Evolutionary conservation across 2,329 filamentous ascomycete genomes (phyloP), one percentile per base, ranked within the genome.

Genomic region (Claviceps sp.): DNA sequence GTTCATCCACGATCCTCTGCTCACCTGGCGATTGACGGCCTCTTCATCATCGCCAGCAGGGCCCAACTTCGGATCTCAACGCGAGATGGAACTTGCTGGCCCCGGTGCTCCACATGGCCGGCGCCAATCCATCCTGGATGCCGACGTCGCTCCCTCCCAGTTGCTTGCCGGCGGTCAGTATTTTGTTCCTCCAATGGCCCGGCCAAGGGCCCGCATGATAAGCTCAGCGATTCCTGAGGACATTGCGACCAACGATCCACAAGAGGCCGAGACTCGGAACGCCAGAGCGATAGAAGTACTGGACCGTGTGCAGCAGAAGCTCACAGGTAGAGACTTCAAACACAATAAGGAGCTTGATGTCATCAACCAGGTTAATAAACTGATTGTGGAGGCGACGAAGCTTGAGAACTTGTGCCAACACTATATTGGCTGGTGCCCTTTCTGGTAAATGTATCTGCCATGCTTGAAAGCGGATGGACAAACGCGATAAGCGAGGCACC

Each of bases 1-100:
- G 87, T 99, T 99, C 71, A 96, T 99, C 59, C 94, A 99, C 66
- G 93, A 99, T 67, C 93, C 94, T n/a, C 79, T 99, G 43, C 85
- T 98, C 51, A 98, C 90, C 48, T 99, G 93, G 93, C 85, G 93
- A 60, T 79, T 99, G 40, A 84, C 80, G 36, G 81, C 76, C 51
- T 75, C 77, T 8, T 75, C 77, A 9, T 73, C 76, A 9, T 82
- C 78, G 34, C 82, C 82, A 1, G 67, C 78, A 13, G 83, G 83
- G 0, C 83, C 83, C 45, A 83, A 83, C 63, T 87, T 86, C 73
- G 69, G 72, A 48, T 78, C 78, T 2, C 79, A 83, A 55, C 73
- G 77, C 30, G 79, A 82, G 51, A 65, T 72, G 16, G 74, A 76
- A 18, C 62, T 83, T 24, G 71, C 64, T 1, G 75, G 71, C 1